phyloP scores from a whole-genome alignment of 129 eudicot species.

The Rutidosis leptorrhynchoides region DNA sequence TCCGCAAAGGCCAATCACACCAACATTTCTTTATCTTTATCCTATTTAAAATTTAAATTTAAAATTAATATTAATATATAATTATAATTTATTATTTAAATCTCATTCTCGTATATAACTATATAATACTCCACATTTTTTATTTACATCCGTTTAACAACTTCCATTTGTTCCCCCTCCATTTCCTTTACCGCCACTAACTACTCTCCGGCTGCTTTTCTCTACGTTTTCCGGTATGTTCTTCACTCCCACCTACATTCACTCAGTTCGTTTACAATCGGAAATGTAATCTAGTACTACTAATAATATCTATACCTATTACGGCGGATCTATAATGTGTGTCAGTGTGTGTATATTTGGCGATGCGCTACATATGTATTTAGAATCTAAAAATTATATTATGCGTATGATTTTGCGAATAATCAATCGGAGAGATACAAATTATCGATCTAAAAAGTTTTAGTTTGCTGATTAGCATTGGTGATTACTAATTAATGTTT shows the following conservation, averaged over 20 bases:
- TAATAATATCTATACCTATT: too few species aligned
- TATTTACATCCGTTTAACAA: constrained; percentile 17
- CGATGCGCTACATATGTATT: neutral
- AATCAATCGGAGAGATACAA: neutral
- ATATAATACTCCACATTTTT: constrained; percentile 18
- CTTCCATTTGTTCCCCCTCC: constrained; percentile 17
- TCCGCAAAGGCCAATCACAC: constrained; percentile 54
- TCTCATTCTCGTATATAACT: neutral
- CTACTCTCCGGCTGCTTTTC: constrained; percentile 21
- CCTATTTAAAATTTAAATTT: too few species aligned
- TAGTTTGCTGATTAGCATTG: neutral
- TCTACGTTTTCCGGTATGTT: constrained; percentile 31
- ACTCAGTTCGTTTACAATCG: constrained; percentile 2
- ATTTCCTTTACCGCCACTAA: constrained; percentile 19
- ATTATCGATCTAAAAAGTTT: neutral
- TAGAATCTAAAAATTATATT: neutral
- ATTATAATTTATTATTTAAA: too few species aligned
- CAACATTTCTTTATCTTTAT: neutral
- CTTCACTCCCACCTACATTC: constrained; percentile 10
- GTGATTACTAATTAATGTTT: neutral
- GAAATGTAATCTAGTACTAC: neutral
- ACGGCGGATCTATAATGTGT: too few species aligned
- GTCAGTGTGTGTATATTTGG: too few species aligned
- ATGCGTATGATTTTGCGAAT: neutral
- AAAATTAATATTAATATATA: too few species aligned